phyloP scores from a whole-genome alignment of 345 rosid species.

The Stellera chamaejasme region DNA sequence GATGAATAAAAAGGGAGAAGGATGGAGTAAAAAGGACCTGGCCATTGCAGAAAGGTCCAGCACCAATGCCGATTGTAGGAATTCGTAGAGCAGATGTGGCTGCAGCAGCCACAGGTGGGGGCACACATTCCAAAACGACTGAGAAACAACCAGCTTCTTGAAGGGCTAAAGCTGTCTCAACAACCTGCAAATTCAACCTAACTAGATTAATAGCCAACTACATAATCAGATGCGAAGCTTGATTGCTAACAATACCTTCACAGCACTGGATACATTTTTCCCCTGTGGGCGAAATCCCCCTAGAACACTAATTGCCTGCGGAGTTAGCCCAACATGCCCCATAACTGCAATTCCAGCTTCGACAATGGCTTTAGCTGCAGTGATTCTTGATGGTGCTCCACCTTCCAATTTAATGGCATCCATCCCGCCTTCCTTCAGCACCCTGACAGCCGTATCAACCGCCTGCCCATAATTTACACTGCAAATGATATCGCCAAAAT shows the following conservation, averaged over 20 bases:
- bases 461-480: constrained; percentile 50
- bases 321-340: constrained; percentile 88
- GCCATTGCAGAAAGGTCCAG: constrained; percentile 93
- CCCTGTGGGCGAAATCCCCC: constrained; percentile 99
- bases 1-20: no score
- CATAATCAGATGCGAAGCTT: neutral
- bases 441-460: constrained; percentile 73
- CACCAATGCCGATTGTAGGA: constrained; percentile 97
- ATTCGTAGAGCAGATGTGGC: constrained; percentile 73
- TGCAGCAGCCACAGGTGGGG: constrained; percentile 89
- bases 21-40: constrained; percentile 35
- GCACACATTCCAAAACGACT: constrained; percentile 88
- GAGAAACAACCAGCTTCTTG: constrained; percentile 94
- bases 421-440: constrained; percentile 90
- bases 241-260: constrained; percentile 42
- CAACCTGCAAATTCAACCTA: constrained; percentile 45
- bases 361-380: constrained; percentile 75
- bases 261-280: constrained; percentile 59
- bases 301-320: constrained; percentile 94
- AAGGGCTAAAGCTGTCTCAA: constrained; percentile 87
- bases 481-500: constrained; percentile 11
- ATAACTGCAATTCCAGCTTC: constrained; percentile 95
- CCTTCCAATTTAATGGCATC: constrained; percentile 94
- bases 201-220: neutral
- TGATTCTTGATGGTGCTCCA: constrained; percentile 70